A percentile compares a stretch with the other conserved stretches of the same genome.
Evolutionary conservation across 140 eudicot genomes (phyloP).

Genomic region (Oenanthe javanica): DNA sequence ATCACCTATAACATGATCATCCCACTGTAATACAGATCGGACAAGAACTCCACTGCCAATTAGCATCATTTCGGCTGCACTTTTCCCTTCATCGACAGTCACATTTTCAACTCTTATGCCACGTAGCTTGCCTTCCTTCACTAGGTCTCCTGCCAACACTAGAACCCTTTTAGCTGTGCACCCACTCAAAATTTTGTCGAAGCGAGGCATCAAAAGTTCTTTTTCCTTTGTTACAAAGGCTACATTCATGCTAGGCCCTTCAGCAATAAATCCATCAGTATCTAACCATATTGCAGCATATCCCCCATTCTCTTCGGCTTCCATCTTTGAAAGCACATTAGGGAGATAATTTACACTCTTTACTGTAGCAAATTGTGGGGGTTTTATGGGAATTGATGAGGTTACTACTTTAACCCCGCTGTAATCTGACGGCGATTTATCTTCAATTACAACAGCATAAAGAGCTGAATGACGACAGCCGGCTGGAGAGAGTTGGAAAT

Average conservation of each 20-base stretch:
- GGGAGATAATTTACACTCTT: constrained; percentile 92
- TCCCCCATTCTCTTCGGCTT: constrained; percentile 75
- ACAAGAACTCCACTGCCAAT: constrained; percentile 88
- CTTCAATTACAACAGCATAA: constrained; percentile 68
- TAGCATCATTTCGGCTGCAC: constrained; percentile 80
- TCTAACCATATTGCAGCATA: constrained; percentile 96
- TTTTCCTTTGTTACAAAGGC: constrained; percentile 72
- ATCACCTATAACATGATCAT: constrained; percentile 69
- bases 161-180: constrained; percentile 80
- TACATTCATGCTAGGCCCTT: constrained; percentile 96
- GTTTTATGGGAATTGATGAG: constrained; percentile 76
- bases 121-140: constrained; percentile 39
- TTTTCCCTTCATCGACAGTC: constrained; percentile 71
- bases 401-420: constrained; percentile 71
- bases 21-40: constrained; percentile 87
- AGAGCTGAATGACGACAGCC: constrained; percentile 55
- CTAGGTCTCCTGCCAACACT: constrained; percentile 46
- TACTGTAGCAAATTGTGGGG: constrained; percentile 71
- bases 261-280: constrained; percentile 70
- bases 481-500: constrained; percentile 82
- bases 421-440: constrained; percentile 30
- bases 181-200: constrained; percentile 74
- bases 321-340: constrained; percentile 86
- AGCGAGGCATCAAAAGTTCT: constrained; percentile 72
- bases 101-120: constrained; percentile 50